Evolutionary conservation across 805 yeast species (phyloP).

Genomic region (Myxozyma geophila): DNA sequence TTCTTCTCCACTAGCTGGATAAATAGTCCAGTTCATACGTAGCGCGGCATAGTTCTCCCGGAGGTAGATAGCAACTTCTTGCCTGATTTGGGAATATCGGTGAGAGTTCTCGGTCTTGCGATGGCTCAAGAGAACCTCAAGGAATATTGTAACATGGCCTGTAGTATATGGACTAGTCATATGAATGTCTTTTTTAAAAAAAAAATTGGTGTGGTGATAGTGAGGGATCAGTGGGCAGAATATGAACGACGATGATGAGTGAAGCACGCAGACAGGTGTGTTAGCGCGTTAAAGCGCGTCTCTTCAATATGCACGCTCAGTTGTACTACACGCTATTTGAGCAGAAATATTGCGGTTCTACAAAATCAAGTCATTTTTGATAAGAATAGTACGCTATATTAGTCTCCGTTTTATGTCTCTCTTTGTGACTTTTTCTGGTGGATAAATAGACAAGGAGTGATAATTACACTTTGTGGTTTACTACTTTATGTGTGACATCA

Average conservation of each 20-base stretch:
- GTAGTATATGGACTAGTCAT: background rate
- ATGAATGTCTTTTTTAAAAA: too few species aligned
- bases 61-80: slow-evolving; percentile 13
- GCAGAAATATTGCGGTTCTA: too few species aligned
- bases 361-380: too few species aligned
- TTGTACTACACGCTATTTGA: too few species aligned
- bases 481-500: background rate
- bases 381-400: too few species aligned
- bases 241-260: too few species aligned
- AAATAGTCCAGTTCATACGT: slow-evolving; percentile 19
- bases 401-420: too few species aligned
- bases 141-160: slow-evolving; percentile 9
- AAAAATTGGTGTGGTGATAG: background rate
- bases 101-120: background rate
- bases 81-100: slow-evolving; percentile 7
- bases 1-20: slow-evolving; percentile 16
- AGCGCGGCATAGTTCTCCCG: slow-evolving; percentile 30
- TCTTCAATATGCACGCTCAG: background rate
- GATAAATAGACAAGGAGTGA: too few species aligned
- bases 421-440: too few species aligned
- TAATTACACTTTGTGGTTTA: too few species aligned
- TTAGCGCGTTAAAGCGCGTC: background rate
- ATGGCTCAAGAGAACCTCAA: slow-evolving; percentile 22
- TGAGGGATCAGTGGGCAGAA: too few species aligned
- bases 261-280: too few species aligned